These are phyloP conservation scores for Hypomyces rosellus DNA, from an alignment of 2,329 filamentous ascomycete genomes.

Conservation along the genomic window DNA sequence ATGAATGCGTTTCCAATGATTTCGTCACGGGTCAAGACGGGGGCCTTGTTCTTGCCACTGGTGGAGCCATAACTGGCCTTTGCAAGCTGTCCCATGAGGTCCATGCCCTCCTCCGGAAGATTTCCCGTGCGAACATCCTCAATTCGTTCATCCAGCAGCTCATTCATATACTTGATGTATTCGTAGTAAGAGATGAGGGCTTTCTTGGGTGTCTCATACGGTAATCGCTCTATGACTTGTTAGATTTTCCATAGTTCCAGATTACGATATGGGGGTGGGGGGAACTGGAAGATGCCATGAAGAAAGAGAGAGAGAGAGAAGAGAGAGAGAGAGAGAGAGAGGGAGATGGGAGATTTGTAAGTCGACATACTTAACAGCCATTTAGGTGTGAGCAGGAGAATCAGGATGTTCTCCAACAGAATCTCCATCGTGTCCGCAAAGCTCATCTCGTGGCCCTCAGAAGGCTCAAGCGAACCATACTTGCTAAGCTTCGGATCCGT, in stretches of 20 bases:
- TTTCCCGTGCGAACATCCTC: slow-evolving; percentile 32
- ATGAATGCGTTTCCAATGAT: slow-evolving; percentile 68
- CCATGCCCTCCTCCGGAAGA: slow-evolving; percentile 41
- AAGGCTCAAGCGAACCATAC: slow-evolving; percentile 40
- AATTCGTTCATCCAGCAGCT: slow-evolving; percentile 58
- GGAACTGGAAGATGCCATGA: background rate
- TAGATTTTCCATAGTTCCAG: background rate
- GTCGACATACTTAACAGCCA: slow-evolving; percentile 45
- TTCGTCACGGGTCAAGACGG: slow-evolving; percentile 51
- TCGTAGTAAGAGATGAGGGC: slow-evolving; percentile 53
- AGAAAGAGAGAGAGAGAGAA: too few species aligned
- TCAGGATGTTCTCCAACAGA: slow-evolving; percentile 57
- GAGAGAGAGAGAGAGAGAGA: too few species aligned
- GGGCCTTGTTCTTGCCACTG: slow-evolving; percentile 19
- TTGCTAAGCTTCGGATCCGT: slow-evolving; percentile 41
- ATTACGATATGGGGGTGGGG: background rate
- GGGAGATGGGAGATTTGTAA: too few species aligned
- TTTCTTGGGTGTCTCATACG: slow-evolving; percentile 44
- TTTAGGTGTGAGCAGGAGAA: slow-evolving; percentile 53
- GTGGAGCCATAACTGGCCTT: slow-evolving; percentile 30
- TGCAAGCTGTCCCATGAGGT: slow-evolving; percentile 46
- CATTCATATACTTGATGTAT: slow-evolving; percentile 63
- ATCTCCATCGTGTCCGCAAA: slow-evolving; percentile 58
- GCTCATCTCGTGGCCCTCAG: slow-evolving; percentile 53
- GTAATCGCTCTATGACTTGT: slow-evolving; percentile 33